Evolutionary conservation across 2,329 filamentous ascomycete genomes (phyloP), one percentile per base, ranked within the genome.

Genomic region (Botrytis tulipae): DNA sequence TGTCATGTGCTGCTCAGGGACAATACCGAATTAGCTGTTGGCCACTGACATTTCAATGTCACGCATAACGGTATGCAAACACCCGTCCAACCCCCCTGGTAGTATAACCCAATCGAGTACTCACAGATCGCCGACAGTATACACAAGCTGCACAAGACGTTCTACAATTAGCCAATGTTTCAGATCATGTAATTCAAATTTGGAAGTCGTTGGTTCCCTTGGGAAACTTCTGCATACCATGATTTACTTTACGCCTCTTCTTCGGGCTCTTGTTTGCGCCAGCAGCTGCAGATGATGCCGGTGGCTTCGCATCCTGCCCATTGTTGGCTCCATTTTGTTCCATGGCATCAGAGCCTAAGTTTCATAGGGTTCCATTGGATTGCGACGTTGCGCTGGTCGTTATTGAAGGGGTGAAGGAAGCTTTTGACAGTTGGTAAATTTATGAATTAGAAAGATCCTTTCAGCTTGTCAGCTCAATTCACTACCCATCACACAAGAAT

Each of bases 91-190:
- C 66, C 48, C 72, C 51, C 75, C 75, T 76, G 75, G 76, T 77
- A 75, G 77, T 74, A 73, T 73, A 75, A 75, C 74, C 78, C 79
- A 80, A 81, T 80, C 76, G 76, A 82, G 81, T 79, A 91, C 92
- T 93, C 90, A 94, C 92, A 89, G 93, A 95, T 89, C 93, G 90
- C 83, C 93, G 91, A 85, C 93, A 95, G 85, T 95, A 95, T 82
- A 95, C 92, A 85, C 93, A 95, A 82, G 93, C 93, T 95, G 85
- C 83, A 86, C 82, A 82, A 82, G 81, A 82, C 81, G 83, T 76
- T 75, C 76, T 73, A 76, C 75, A 74, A 76, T 82, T 76, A 82
- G 80, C 77, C 72, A 60, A 77, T 78, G 76, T 78, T 79, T 79
- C 77, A 77, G 71, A 76, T 73, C 76, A 67, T 63, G 70, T 70